phyloP scores from a whole-genome alignment of 2,329 filamentous ascomycete genomes.

The Talaromyces marneffei region DNA sequence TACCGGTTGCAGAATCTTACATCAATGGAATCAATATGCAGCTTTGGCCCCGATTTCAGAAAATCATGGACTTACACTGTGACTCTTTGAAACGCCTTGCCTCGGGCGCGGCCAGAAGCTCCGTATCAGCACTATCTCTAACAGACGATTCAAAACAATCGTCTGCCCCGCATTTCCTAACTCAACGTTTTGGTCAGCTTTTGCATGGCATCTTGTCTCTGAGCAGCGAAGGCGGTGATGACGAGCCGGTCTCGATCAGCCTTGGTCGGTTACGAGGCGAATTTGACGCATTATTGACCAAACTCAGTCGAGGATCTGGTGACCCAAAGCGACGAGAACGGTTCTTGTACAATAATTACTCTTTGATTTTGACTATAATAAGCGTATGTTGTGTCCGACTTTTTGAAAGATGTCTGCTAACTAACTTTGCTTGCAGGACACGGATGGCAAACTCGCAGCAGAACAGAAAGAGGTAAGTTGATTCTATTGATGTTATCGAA shows the following conservation, averaged over 20 bases:
- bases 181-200: constrained; percentile 92
- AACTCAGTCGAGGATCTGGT: constrained; percentile 67
- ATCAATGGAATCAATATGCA: constrained; percentile 94
- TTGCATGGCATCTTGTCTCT: constrained; percentile 76
- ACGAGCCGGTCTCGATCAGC: constrained; percentile 83
- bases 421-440: constrained; percentile 29
- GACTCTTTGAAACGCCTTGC: constrained; percentile 68
- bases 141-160: constrained; percentile 40
- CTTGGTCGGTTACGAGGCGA: constrained; percentile 71
- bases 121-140: constrained; percentile 50
- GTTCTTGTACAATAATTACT: constrained; percentile 95
- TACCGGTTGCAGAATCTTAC: constrained; percentile 83
- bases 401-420: constrained; percentile 14
- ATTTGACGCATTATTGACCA: constrained; percentile 74
- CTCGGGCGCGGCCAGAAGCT: constrained; percentile 42
- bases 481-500: background rate
- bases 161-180: constrained; percentile 77
- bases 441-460: constrained; percentile 46
- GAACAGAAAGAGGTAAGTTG: constrained; percentile 59
- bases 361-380: constrained; percentile 87
- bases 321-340: constrained; percentile 77
- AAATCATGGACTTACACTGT: constrained; percentile 87
- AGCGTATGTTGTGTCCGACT: constrained; percentile 44
- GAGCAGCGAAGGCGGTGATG: constrained; percentile 85
- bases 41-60: constrained; percentile 91